Evolutionary conservation across 192 early-diverging fungal genomes (phyloP).

Genomic region (Kickxella alabastrina): DNA sequence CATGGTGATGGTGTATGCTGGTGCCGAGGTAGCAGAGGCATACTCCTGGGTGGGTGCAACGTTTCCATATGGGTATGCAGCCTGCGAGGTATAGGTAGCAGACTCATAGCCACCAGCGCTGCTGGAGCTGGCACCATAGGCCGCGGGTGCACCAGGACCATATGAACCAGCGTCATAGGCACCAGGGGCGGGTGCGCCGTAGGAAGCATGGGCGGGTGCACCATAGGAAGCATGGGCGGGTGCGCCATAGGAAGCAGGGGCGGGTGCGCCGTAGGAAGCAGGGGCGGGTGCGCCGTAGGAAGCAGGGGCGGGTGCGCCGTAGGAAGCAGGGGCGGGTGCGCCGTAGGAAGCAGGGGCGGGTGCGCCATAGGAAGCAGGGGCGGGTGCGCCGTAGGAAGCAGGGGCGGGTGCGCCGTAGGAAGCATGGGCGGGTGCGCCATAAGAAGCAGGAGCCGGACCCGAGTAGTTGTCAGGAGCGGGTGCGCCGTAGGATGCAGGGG

Average conservation of each 20-base stretch:
- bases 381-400: slow-evolving; percentile 17
- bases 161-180: slow-evolving; percentile 1
- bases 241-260: too few species aligned
- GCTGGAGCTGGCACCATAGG: not conserved
- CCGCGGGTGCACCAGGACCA: not conserved
- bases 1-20: slow-evolving; percentile 27
- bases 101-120: slow-evolving; percentile 19
- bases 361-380: slow-evolving; percentile 11
- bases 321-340: slow-evolving; percentile 11
- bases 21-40: slow-evolving; percentile 18
- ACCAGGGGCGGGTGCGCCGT: too few species aligned
- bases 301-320: slow-evolving; percentile 14
- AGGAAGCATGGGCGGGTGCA: too few species aligned
- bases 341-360: slow-evolving; percentile 13
- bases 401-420: slow-evolving; percentile 10
- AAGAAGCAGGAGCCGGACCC: slow-evolving; percentile 11
- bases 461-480: slow-evolving; percentile 10
- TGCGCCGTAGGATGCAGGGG: not conserved
- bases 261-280: not conserved
- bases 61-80: slow-evolving; percentile 15
- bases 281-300: not conserved
- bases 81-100: slow-evolving; percentile 7
- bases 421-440: not conserved
- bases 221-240: too few species aligned
- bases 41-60: slow-evolving; percentile 6